Evolutionary conservation across 2,329 filamentous ascomycete species (phyloP).

Genomic region (Penicillium oxalicum): DNA sequence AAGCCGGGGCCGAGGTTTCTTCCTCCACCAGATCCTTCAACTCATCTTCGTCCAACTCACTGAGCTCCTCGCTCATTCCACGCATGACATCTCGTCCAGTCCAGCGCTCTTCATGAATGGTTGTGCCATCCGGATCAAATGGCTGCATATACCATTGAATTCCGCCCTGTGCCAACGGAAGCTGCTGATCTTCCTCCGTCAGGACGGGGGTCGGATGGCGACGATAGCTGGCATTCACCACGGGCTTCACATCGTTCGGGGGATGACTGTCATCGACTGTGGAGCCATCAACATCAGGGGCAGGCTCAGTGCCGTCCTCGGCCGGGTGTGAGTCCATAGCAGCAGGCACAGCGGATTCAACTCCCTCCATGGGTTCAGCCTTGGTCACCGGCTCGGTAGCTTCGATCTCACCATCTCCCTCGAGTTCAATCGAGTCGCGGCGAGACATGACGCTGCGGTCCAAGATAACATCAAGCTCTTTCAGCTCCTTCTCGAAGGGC

Average conservation of each 20-base stretch:
- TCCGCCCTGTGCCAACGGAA: constrained; percentile 63
- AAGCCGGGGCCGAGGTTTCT: constrained; percentile 33
- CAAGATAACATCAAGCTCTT: constrained; percentile 67
- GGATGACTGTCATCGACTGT: constrained; percentile 11
- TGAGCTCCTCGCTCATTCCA: constrained; percentile 77
- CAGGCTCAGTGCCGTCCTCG: constrained; percentile 4
- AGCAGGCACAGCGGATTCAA: constrained; percentile 7
- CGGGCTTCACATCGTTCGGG: constrained; percentile 14
- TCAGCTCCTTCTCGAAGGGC: constrained; percentile 62
- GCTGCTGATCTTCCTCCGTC: constrained; percentile 39
- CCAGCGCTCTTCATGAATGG: constrained; percentile 68
- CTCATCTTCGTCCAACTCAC: constrained; percentile 87
- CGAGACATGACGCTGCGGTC: constrained; percentile 57
- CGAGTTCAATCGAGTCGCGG: constrained; percentile 39
- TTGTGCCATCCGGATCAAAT: constrained; percentile 75
- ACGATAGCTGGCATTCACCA: constrained; percentile 36
- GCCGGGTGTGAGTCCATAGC: constrained; percentile 4
- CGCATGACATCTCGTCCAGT: constrained; percentile 65
- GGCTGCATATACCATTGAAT: constrained; percentile 81
- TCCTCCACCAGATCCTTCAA: constrained; percentile 61
- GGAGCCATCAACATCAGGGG: constrained; percentile 9
- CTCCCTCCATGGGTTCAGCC: constrained; percentile 21
- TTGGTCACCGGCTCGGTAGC: constrained; percentile 21
- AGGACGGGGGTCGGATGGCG: constrained; percentile 43
- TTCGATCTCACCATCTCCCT: constrained; percentile 38